Base-by-base conservation (phyloP, 306 rosid species). In the Cicer bijugum region DNA sequence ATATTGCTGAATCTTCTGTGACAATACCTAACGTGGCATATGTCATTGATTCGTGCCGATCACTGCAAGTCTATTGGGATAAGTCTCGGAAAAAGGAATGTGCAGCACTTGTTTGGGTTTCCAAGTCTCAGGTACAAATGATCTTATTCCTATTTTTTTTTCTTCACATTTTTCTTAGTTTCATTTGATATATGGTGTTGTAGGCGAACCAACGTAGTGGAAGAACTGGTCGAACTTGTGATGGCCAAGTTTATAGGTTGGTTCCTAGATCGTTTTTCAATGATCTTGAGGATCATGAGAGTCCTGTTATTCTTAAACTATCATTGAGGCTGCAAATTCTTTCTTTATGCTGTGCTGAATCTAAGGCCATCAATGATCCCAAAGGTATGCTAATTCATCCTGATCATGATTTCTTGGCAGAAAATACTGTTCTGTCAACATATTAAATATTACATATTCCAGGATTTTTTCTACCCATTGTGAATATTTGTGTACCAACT, bases 151-250 rank as follows among this genome's bases (percentile, higher is more conserved):
- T 64, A 23, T 12, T 4, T 48, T 46, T 2, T 3, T 10, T 0
- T 43, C 66, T 40, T 61, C 50, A 50, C 44, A 55, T 6, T 52
- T 70, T 56, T 46, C 80, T 51, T 76, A 71, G 56, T 19, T 71
- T 78, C 42, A 48, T 28, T 71, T 78, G 43, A 48, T 57, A 48
- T 57, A 7, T 56, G 71, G 47, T 84, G 64, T 77, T 81, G 78
- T 71, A 92, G 96, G 98, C 96, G 45, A 84, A 92, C 11, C 98
- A 90, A 76, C 96, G 98, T 12, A 86, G 48, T 80, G 98, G 96
- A 78, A 90, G 96, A 88, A 92, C 98, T 63, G 98, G 98, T 60
- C 87, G 96, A 88, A 92, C 98, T 60, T 92, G 98, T 87, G 95
- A 92, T 84, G 98, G 98, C 53, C 75, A 88, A 75, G 81, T 90